Base-by-base conservation (phyloP, 139 green algal species). In the Coccomyxa sp. region DNA sequence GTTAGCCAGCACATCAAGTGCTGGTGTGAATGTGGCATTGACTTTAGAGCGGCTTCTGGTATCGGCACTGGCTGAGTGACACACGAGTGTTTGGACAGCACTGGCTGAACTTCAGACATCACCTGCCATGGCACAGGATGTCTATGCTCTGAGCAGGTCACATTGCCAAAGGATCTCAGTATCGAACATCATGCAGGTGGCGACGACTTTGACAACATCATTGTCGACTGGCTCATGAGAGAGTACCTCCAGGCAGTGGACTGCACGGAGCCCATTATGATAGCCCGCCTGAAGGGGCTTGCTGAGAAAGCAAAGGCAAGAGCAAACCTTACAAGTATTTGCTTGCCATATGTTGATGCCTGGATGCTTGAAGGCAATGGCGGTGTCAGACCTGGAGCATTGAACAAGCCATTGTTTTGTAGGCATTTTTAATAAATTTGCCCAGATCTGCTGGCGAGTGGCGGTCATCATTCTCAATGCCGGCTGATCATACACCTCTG, bases 171-270 rank as follows among this genome's bases (percentile, higher is more conserved):
- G 3, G 18, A 64, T 64, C 3, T 64, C 18, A 18, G 22, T 64
- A 31, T 64, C 5, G 50, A 14, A 64, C 31, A 10, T 72, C 31
- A 24, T 78, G 70, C 75, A 85, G 81, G 94, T 8, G 94, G 94
- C 4, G 94, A 97, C 70, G 94, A 98, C 79, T 97, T 90, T 86
- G 93, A 97, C 68, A 82, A 83, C 12, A 85, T 79, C 8, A 90
- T 98, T 31, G 79, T 89, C 40, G 14, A 82, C 9, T 95, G 89
- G 88, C 77, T 98, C 6, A 50, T 79, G 14, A 40, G 76, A 2
- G 69, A 90, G 9, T 85, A 92, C 76, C 82, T 96, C 54, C 70
- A 79, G 22, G 84, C 86, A 33, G 7, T 84, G 22, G 50, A 64
- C 50, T 64, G 50, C 18, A 64, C 2, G 50, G 18, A 64, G 50